Base-by-base conservation (phyloP, 2,329 filamentous ascomycete species). In the Gyromitra esculenta region DNA sequence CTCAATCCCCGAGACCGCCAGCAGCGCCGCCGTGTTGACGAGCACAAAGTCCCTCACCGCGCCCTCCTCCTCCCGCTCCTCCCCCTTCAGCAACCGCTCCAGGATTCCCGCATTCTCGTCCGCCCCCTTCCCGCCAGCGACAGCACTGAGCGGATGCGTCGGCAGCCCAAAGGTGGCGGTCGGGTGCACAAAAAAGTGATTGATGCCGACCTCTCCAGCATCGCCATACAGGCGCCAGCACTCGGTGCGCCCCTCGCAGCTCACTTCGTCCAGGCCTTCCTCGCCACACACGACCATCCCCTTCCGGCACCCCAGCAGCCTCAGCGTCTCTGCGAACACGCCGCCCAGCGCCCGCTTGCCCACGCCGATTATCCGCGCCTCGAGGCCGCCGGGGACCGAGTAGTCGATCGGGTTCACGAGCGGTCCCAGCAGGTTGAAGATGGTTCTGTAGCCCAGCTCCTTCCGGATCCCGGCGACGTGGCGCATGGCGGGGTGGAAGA, bases 371-470 rank as follows among this genome's bases (percentile, higher is more conserved):
- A 99, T 89, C 39, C 96, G 90, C 11, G 94, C 94, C 85, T 99
- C 96, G 75, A 99, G 89, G 0, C 80, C 80, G 0, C 64, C 73
- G 9, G 67, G 48, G 9, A 77, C 45, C 89, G 86, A 84, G 80
- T 90, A 89, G 81, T 97, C 92, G 18, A 97, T 88, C 0, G 96
- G 96, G 84, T 98, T 98, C 59, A 94, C 92, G 37, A 99, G 87
- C 0, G 96, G 96, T 0, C 96, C 96, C 64, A 99, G 88, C 15
- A 99, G 89, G 84, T 99, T 99, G 89, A 99, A 99, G 80, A 99
- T 95, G 1, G 96, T 99, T 81, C 96, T 90, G 87, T 96, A 95
- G 75, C 95, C 95, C 25, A 99, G 89, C 83, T 96, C 92, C 82
- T 90, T 92, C 78, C 96, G 91, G 79, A 97, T 91, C 1, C 91